Percentiles rank a stretch among this genome's conserved stretches.
Evolutionary conservation across 2,329 filamentous ascomycete genomes (phyloP).

Genomic region (Ceratocystis albifundus): DNA sequence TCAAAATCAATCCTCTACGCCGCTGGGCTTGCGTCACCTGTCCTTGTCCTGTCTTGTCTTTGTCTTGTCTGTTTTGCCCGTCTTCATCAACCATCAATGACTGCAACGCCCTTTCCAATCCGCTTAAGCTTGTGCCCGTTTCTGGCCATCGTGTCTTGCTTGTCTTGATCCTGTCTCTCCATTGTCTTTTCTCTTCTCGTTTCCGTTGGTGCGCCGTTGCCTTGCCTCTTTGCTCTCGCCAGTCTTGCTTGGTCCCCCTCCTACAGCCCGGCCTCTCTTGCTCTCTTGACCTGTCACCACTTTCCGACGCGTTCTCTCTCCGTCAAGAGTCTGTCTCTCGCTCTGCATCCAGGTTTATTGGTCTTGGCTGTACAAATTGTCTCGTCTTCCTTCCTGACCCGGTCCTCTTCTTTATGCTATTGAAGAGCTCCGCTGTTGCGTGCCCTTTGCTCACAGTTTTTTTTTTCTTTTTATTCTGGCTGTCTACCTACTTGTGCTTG

Average conservation of each 20-base stretch:
- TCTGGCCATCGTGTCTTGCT: conserved; percentile 4
- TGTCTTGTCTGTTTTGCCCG: neutral
- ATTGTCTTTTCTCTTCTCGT: neutral
- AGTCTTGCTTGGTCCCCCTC: neutral
- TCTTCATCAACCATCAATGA: neutral
- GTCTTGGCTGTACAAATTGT: conserved; percentile 6
- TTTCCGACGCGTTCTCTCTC: conserved; percentile 7
- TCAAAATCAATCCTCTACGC: neutral
- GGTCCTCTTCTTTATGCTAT: no score
- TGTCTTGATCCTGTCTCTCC: conserved; percentile 7
- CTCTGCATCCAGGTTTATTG: neutral
- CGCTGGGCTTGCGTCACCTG: conserved; percentile 2
- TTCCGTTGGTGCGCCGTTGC: conserved; percentile 10
- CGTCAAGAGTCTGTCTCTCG: neutral
- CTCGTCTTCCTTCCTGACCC: neutral
- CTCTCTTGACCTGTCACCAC: conserved; percentile 7
- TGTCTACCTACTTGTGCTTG: neutral
- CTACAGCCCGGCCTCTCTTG: neutral
- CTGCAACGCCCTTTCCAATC: neutral
- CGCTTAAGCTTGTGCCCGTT: conserved; percentile 1
- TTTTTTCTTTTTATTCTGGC: no score
- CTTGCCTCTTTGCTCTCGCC: neutral
- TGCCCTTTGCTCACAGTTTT: no score
- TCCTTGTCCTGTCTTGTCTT: neutral
- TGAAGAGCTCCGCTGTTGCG: no score